Evolutionary conservation across 768 basidiomycete genomes (phyloP).

Genomic region (Rhizopogon vesiculosus): DNA sequence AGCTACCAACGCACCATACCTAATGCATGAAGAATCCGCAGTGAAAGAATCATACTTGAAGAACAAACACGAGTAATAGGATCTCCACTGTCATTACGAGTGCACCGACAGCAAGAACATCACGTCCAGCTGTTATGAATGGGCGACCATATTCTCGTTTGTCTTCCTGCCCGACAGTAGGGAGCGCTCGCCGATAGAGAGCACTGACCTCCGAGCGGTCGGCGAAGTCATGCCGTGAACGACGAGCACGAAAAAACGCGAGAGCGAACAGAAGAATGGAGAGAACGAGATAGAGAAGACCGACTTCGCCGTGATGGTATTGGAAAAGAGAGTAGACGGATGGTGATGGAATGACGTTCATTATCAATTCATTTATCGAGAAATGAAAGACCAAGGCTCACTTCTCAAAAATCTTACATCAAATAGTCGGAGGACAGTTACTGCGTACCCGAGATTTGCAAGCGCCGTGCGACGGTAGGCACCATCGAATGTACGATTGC

Average conservation of each 20-base stretch:
- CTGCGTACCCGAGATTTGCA: conserved; percentile 65
- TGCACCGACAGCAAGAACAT: conserved; percentile 53
- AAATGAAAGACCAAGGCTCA: conserved; percentile 29
- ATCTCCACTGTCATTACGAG: conserved; percentile 65
- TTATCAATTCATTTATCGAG: not conserved
- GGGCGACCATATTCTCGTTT: conserved; percentile 69
- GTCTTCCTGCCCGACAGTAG: conserved; percentile 57
- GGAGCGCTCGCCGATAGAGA: conserved; percentile 33
- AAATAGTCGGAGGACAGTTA: conserved; percentile 77
- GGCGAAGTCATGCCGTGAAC: conserved; percentile 74
- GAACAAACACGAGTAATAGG: conserved; percentile 57
- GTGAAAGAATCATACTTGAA: conserved; percentile 30
- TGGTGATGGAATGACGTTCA: not conserved
- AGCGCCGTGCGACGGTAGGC: conserved; percentile 77
- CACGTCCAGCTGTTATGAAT: conserved; percentile 79
- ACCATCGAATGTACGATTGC: conserved; percentile 79
- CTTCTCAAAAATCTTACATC: conserved; percentile 69
- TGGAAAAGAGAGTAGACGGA: conserved; percentile 26
- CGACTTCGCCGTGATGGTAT: conserved; percentile 29
- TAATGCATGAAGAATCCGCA: not conserved
- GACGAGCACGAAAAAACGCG: conserved; percentile 56
- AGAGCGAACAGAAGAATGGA: conserved; percentile 54
- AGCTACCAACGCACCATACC: conserved; percentile 6
- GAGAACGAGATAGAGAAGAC: conserved; percentile 60
- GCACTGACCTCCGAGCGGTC: conserved; percentile 37